phyloP scores from a whole-genome alignment of 2,329 filamentous ascomycete species.

The Dactylellina leptospora region DNA sequence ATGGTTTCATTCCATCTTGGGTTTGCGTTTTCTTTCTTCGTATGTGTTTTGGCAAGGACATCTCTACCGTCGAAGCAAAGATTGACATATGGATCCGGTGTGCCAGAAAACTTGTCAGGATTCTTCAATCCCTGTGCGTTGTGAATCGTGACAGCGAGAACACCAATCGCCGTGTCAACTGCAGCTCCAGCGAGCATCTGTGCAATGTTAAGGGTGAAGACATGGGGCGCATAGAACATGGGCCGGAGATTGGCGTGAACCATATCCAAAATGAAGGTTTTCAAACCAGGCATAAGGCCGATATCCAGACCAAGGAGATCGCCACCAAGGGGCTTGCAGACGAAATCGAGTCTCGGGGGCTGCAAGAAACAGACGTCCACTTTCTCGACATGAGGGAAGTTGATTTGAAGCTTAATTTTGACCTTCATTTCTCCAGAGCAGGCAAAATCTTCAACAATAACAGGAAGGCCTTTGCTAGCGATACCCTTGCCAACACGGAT shows the following conservation, averaged over 20 bases:
- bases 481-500: constrained; percentile 94
- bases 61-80: constrained; percentile 84
- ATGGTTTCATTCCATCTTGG: constrained; percentile 97
- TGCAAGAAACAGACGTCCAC: constrained; percentile 95
- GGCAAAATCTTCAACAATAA: constrained; percentile 97
- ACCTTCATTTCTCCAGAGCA: constrained; percentile 95
- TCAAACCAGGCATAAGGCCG: constrained; percentile 96
- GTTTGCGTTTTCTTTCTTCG: constrained; percentile 80
- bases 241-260: constrained; percentile 92
- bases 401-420: constrained; percentile 95
- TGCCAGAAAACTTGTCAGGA: constrained; percentile 89
- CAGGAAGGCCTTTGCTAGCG: constrained; percentile 94
- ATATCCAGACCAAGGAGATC: constrained; percentile 97
- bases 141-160: constrained; percentile 89
- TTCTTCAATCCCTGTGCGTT: constrained; percentile 94
- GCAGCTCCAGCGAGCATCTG: constrained; percentile 96
- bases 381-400: constrained; percentile 93
- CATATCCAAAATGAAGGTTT: constrained; percentile 92
- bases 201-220: constrained; percentile 97
- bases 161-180: constrained; percentile 94
- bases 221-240: constrained; percentile 98
- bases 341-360: constrained; percentile 89
- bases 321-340: constrained; percentile 95
- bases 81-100: constrained; percentile 86
- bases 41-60: constrained; percentile 87